Base-by-base conservation (phyloP, 345 rosid species). In the Eucalyptus pauciflora region DNA sequence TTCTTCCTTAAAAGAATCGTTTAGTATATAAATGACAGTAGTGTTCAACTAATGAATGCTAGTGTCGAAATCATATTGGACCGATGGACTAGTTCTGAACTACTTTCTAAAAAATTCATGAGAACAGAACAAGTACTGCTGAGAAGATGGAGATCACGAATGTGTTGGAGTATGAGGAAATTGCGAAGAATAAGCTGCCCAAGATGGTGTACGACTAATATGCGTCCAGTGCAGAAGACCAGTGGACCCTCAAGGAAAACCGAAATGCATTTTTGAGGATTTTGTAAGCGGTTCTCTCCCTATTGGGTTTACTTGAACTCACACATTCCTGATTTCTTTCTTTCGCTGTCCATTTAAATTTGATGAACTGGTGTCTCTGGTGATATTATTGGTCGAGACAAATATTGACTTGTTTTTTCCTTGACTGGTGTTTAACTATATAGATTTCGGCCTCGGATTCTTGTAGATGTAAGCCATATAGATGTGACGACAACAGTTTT, bases 191-290 rank as follows among this genome's bases (percentile, higher is more conserved):
- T 94, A 97, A 96, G 89, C 54, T 97, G 91, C 99, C 99, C 22
- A 96, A 97, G 94, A 96, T 97, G 99, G 94, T 95, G 64, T 97
- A 92, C 89, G 99, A 97, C 93, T 97, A 97, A 89, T 96, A 95
- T 90, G 97, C 99, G 60, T 95, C 99, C 13, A 98, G 98, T 88
- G 98, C 98, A 27, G 99, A 97, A 90, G 99, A 96, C 92, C 96
- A 96, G 87, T 97, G 99, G 99, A 96, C 96, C 87, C 98, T 97
- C 85, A 87, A 89, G 91, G 99, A 97, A 91, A 97, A 97, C 89
- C 94, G 95, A 22, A 92, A 93, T 90, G 98, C 99, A 45, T 97
- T 97, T 91, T 94, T 98, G 16, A 93, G 97, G 92, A 97, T 97
- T 91, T 89, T 95, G 98, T 96, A 91, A 91, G 96, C 80, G 89